A percentile compares a stretch with the other conserved stretches of the same genome.
These are phyloP conservation scores for Backusella morwellensis DNA, from an alignment of 192 early-diverging fungal species.

Conservation along the genomic window DNA sequence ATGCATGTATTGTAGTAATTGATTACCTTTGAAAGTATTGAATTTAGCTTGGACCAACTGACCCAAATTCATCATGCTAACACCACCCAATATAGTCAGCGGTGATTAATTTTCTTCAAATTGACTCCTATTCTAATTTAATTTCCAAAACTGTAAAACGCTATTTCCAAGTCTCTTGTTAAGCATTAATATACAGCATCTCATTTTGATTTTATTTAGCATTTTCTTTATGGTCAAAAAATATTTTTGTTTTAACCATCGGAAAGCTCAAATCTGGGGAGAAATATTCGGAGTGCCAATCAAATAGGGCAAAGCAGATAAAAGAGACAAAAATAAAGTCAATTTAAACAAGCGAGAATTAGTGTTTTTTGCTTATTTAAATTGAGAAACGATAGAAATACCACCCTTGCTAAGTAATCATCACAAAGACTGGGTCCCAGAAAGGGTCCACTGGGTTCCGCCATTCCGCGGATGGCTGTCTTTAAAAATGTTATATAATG, in stretches of 20 bases:
- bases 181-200: neutral
- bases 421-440: conserved; percentile 2
- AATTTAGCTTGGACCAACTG: neutral
- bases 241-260: neutral
- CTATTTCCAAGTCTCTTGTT: neutral
- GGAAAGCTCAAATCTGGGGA: neutral
- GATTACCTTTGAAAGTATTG: neutral
- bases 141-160: too few relatives aligned
- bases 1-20: neutral
- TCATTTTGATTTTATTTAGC: neutral
- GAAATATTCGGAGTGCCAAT: neutral
- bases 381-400: neutral
- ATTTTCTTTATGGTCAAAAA: neutral
- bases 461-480: neutral
- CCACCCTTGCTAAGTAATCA: neutral
- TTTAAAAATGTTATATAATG: conserved; percentile 7
- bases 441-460: neutral
- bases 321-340: neutral
- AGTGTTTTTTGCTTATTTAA: neutral
- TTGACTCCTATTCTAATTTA: neutral
- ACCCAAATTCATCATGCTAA: neutral
- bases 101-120: neutral
- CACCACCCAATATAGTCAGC: neutral
- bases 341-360: neutral
- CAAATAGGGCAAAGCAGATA: neutral